Evolutionary conservation across 345 rosid species (phyloP).

Genomic region (Garcia nutans): DNA sequence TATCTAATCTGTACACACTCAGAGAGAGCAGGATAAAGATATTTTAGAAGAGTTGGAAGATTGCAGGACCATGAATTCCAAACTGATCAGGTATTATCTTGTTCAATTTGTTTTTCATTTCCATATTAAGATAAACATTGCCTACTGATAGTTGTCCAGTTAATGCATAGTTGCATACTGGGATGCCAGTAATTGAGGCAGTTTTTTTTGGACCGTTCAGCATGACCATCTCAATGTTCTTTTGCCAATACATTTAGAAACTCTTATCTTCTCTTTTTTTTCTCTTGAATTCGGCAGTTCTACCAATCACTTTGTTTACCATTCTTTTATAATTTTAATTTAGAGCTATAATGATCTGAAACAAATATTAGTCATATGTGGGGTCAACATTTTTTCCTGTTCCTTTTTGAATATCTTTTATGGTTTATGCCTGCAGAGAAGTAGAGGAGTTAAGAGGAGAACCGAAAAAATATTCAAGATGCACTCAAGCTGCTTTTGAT

Average conservation of each 20-base stretch:
- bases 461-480: constrained; percentile 42
- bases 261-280: constrained; percentile 13
- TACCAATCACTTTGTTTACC: neutral
- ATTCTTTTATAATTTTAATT: neutral
- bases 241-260: neutral
- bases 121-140: neutral
- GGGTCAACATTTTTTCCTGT: neutral
- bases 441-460: constrained; percentile 57
- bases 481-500: constrained; percentile 39
- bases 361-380: neutral
- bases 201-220: neutral
- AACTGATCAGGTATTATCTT: constrained; percentile 55
- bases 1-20: constrained; percentile 21
- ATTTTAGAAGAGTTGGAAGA: constrained; percentile 56
- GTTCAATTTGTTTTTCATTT: neutral
- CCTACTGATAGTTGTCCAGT: neutral
- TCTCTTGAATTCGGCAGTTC: neutral
- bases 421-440: constrained; percentile 54
- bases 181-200: neutral
- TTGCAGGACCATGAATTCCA: constrained; percentile 62
- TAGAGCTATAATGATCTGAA: neutral
- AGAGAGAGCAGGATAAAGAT: constrained; percentile 47
- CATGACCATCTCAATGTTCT: neutral
- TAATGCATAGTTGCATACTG: neutral
- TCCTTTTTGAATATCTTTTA: constrained; percentile 3